A percentile compares a stretch with the other conserved stretches of the same genome.
phyloP scores from a whole-genome alignment of 1,284 basidiomycete genomes.

The Microbotryum intermedium region DNA sequence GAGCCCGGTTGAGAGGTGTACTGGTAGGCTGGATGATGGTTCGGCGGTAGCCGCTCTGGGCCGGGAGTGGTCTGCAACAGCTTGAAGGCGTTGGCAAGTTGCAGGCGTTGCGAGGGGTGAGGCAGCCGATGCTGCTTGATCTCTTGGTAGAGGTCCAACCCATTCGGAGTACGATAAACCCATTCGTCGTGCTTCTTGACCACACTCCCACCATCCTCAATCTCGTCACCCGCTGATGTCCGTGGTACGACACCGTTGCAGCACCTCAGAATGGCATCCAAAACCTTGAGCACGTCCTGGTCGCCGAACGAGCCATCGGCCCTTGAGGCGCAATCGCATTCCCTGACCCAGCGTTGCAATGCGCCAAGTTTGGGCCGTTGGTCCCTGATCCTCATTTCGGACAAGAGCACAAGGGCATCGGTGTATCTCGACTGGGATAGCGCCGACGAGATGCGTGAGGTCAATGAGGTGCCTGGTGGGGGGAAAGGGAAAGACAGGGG shows the following conservation, averaged over 20 bases:
- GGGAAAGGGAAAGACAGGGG: background rate
- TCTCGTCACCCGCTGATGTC: slow-evolving; percentile 7
- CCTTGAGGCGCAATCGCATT: slow-evolving; percentile 48
- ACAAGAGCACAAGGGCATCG: slow-evolving; percentile 48
- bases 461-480: slow-evolving; percentile 40
- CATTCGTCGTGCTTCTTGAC: slow-evolving; percentile 19
- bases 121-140: slow-evolving; percentile 7
- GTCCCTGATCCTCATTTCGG: slow-evolving; percentile 48
- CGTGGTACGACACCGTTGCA: slow-evolving; percentile 17
- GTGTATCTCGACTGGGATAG: slow-evolving; percentile 43
- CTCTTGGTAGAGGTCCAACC: slow-evolving; percentile 7
- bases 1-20: slow-evolving; percentile 43
- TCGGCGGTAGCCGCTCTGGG: slow-evolving; percentile 44
- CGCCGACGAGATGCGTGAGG: slow-evolving; percentile 47
- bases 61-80: slow-evolving; percentile 41
- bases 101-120: background rate
- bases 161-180: slow-evolving; percentile 17
- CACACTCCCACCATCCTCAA: slow-evolving; percentile 9
- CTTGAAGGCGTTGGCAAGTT: slow-evolving; percentile 11
- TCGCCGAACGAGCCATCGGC: slow-evolving; percentile 38
- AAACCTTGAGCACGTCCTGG: slow-evolving; percentile 43
- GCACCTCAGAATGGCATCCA: slow-evolving; percentile 49
- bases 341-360: slow-evolving; percentile 51
- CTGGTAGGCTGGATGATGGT: slow-evolving; percentile 48
- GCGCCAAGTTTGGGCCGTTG: slow-evolving; percentile 50